A percentile compares a stretch with the other conserved stretches of the same genome.
Conservation (phyloP, 2,329 filamentous ascomycete species). For the Ophiocordyceps australis region DNA sequence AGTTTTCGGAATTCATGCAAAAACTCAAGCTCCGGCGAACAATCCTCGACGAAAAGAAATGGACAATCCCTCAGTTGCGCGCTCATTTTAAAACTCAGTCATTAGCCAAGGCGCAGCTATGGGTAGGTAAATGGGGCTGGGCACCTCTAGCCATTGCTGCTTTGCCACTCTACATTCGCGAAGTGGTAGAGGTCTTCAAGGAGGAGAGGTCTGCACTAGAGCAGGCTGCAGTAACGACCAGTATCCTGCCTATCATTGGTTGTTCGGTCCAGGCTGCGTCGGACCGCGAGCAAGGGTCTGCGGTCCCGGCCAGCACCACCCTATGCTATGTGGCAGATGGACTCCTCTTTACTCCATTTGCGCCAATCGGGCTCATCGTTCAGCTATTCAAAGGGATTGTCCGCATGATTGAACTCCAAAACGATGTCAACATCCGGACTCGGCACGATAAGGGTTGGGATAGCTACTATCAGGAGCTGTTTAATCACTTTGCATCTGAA, state of each 20-base stretch:
- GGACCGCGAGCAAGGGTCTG: neutral
- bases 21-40: too few species aligned
- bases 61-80: too few species aligned
- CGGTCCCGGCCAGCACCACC: neutral
- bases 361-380: neutral
- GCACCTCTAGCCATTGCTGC: too few species aligned
- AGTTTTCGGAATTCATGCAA: too few species aligned
- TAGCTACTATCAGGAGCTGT: neutral
- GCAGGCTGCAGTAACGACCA: neutral
- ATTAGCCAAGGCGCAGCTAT: too few species aligned
- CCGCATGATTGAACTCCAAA: too few species aligned
- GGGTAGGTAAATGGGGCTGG: too few species aligned
- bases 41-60: too few species aligned
- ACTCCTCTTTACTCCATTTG: slow-evolving; percentile 1
- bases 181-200: too few species aligned
- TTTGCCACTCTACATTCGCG: too few species aligned
- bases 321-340: neutral
- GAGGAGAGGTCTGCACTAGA: neutral
- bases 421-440: too few species aligned
- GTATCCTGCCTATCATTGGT: neutral
- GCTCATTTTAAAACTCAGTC: too few species aligned
- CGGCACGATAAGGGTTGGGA: neutral
- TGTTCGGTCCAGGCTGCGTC: neutral
- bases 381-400: neutral
- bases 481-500: neutral